Evolutionary conservation across 345 rosid genomes (phyloP), one percentile per base, ranked within the genome.

Genomic region (Lepidium sativum): DNA sequence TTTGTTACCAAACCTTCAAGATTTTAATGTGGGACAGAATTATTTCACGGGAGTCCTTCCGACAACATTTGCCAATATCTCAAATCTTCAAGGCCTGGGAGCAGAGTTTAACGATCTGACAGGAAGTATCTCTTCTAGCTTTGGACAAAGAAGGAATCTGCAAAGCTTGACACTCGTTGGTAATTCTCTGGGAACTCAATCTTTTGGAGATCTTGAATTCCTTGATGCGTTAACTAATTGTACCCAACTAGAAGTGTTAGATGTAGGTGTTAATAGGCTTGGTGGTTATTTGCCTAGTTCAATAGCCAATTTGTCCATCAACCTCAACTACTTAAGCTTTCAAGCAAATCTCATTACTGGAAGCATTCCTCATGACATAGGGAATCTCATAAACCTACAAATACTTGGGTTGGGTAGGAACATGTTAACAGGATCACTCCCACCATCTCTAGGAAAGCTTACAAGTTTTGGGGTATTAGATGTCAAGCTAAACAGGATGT

Each of bases 151-250:
- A 43, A 6, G 0, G 5, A 41, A 33, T 6, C 3, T 60, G 6
- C 12, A 17, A 18, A 0, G 0, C 4, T 0, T 65, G 1, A 0
- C 0, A 0, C 1, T 65, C 4, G 0, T 0, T 2, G 5, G 0
- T 0, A 65, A 65, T 8, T 55, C 16, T 47, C n/a, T 49, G 6
- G 68, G 57, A 14, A 33, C 18, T 35, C 0, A 3, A 6, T 63
- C 57, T 49, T n/a, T 4, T 35, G 11, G 18, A 6, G 68, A 63
- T 35, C 58, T 63, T 21, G 25, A 37, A 1, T 49, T 63, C 37
- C 47, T 63, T 48, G 37, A 2, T n/a, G 15, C 14, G 8, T 49
- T 49, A 48, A 34, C 21, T 6, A 63, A 63, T 0, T 63, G 58
- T 2, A 50, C 47, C 20, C 2, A 47, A 14, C 57, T 63, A 50